These are phyloP conservation scores for Metschnikowia rubicola DNA, from an alignment of 805 yeast species.

Conservation along the genomic window DNA sequence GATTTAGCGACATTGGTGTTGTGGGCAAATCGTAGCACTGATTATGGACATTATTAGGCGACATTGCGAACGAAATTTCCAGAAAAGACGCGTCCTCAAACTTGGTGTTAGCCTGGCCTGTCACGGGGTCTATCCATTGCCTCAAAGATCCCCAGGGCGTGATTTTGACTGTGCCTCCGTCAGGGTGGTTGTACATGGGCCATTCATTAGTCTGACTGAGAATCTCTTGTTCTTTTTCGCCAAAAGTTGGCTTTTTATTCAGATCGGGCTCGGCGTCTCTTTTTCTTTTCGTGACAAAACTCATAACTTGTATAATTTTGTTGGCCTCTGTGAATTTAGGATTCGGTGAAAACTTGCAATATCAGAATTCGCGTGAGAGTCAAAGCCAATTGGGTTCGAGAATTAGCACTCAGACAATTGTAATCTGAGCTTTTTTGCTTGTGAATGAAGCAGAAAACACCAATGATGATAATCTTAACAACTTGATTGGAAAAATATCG, in stretches of 20 bases:
- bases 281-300: slow-evolving; percentile 18
- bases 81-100: slow-evolving; percentile 42
- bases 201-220: slow-evolving; percentile 36
- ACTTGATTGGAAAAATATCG: too few species aligned
- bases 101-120: slow-evolving; percentile 44
- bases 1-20: slow-evolving; percentile 19
- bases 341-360: too few species aligned
- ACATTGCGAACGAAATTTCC: slow-evolving; percentile 20
- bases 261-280: slow-evolving; percentile 24
- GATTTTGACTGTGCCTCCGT: slow-evolving; percentile 58
- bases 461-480: too few species aligned
- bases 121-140: slow-evolving; percentile 37
- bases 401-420: too few species aligned
- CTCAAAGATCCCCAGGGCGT: slow-evolving; percentile 64
- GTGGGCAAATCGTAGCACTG: slow-evolving; percentile 18
- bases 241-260: slow-evolving; percentile 20
- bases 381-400: too few species aligned
- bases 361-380: too few species aligned
- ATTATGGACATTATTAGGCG: slow-evolving; percentile 5
- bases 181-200: slow-evolving; percentile 58
- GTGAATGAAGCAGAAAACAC: too few species aligned
- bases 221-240: slow-evolving; percentile 18
- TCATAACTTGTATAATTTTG: neutral
- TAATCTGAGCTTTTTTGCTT: too few species aligned
- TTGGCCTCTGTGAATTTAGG: too few species aligned